A percentile compares a stretch with the other conserved stretches of the same genome.
Evolutionary conservation across 2,329 filamentous ascomycete genomes (phyloP).

Genomic region (Venturia pyrina): DNA sequence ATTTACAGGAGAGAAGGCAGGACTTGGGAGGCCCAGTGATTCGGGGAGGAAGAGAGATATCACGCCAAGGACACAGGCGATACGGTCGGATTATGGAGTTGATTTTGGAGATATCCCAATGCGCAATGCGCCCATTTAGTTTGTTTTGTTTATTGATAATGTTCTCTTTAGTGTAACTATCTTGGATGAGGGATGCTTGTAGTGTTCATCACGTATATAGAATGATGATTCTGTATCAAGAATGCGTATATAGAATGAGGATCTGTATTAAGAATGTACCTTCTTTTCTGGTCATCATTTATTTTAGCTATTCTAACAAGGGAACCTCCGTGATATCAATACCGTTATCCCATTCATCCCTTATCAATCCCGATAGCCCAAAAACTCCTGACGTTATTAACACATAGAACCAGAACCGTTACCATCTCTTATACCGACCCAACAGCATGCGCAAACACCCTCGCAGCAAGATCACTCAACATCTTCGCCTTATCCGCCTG

Average conservation of each 20-base stretch:
- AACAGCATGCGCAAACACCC: constrained; percentile 74
- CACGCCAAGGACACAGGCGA: constrained; percentile 15
- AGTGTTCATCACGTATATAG: not conserved
- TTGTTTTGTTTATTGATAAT: not conserved
- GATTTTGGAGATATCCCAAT: constrained; percentile 19
- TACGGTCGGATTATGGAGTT: constrained; percentile 17
- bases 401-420: not conserved
- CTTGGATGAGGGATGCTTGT: not conserved
- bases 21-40: constrained; percentile 24
- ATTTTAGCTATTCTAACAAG: not conserved
- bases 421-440: not conserved
- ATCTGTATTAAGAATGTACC: not conserved
- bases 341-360: not conserved
- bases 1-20: constrained; percentile 27
- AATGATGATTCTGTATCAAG: not conserved
- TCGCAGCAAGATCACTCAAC: constrained; percentile 73
- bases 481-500: constrained; percentile 71
- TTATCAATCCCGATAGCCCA: not conserved
- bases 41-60: constrained; percentile 10
- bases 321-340: not conserved
- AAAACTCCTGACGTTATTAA: not conserved
- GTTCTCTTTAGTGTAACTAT: not conserved
- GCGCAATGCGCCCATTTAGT: not conserved
- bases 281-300: not conserved
- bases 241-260: not conserved